Percentiles rank a stretch among this genome's conserved stretches.
These are phyloP conservation scores for Mariannaea sp. DNA, from an alignment of 2,329 filamentous ascomycete genomes.

Conservation along the genomic window DNA sequence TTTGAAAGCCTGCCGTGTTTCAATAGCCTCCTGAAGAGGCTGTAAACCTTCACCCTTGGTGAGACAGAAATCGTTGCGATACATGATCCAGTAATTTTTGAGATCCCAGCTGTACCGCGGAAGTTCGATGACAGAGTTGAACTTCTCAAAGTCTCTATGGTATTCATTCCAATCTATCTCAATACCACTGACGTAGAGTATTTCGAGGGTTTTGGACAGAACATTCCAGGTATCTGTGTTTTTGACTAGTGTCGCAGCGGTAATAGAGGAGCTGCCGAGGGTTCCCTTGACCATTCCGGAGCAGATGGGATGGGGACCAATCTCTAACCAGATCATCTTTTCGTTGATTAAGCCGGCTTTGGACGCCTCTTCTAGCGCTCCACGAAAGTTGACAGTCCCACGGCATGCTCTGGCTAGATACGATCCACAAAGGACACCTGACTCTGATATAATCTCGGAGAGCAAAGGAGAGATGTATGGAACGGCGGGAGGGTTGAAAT, in stretches of 20 bases:
- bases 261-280: constrained; percentile 56
- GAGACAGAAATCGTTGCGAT: constrained; percentile 71
- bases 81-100: constrained; percentile 72
- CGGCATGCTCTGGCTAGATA: constrained; percentile 67
- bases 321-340: constrained; percentile 67
- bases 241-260: constrained; percentile 65
- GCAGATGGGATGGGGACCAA: constrained; percentile 71
- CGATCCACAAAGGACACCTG: constrained; percentile 52
- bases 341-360: constrained; percentile 56
- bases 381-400: constrained; percentile 68
- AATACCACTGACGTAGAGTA: constrained; percentile 64
- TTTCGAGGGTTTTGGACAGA: constrained; percentile 59
- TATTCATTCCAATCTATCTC: constrained; percentile 71
- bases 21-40: not conserved
- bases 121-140: constrained; percentile 59
- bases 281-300: constrained; percentile 66
- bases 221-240: constrained; percentile 69
- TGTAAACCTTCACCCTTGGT: constrained; percentile 59
- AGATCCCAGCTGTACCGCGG: constrained; percentile 74
- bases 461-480: constrained; percentile 72
- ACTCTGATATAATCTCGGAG: constrained; percentile 57
- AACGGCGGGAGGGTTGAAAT: constrained; percentile 48
- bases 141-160: constrained; percentile 54
- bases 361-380: constrained; percentile 58
- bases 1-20: constrained; percentile 10